These are phyloP conservation scores for Ceratobasidium sp. DNA, from an alignment of 1,284 basidiomycete genomes.

Conservation along the genomic window DNA sequence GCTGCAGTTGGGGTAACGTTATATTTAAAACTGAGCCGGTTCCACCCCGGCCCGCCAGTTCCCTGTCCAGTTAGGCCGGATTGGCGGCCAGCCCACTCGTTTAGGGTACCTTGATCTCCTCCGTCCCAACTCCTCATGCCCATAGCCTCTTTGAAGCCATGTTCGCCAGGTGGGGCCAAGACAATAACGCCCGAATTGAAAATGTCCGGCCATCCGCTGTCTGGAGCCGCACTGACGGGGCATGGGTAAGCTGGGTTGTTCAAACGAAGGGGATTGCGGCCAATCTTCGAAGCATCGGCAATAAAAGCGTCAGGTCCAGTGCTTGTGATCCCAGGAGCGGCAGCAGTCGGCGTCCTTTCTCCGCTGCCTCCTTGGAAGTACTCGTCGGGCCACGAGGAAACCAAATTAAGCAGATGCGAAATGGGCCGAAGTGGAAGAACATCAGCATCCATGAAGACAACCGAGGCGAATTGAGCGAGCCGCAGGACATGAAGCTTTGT, in stretches of 20 bases:
- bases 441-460: conserved; percentile 97
- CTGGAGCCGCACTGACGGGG: conserved; percentile 81
- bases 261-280: conserved; percentile 43
- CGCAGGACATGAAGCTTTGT: conserved; percentile 97
- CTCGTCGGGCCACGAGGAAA: conserved; percentile 64
- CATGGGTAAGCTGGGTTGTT: conserved; percentile 54
- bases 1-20: conserved; percentile 98
- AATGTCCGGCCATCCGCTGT: conserved; percentile 98
- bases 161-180: conserved; percentile 76
- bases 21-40: conserved; percentile 93
- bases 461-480: conserved; percentile 85
- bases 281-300: conserved; percentile 41
- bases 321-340: neutral
- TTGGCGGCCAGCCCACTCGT: conserved; percentile 85
- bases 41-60: conserved; percentile 71
- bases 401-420: conserved; percentile 84
- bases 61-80: conserved; percentile 9
- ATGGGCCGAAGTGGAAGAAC: conserved; percentile 89
- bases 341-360: conserved; percentile 14
- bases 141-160: conserved; percentile 83
- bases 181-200: conserved; percentile 98
- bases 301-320: neutral
- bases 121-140: conserved; percentile 92
- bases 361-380: conserved; percentile 58
- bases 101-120: conserved; percentile 95